Conservation (phyloP, 2,329 filamentous ascomycete genomes). For the Gyromitra esculenta region DNA sequence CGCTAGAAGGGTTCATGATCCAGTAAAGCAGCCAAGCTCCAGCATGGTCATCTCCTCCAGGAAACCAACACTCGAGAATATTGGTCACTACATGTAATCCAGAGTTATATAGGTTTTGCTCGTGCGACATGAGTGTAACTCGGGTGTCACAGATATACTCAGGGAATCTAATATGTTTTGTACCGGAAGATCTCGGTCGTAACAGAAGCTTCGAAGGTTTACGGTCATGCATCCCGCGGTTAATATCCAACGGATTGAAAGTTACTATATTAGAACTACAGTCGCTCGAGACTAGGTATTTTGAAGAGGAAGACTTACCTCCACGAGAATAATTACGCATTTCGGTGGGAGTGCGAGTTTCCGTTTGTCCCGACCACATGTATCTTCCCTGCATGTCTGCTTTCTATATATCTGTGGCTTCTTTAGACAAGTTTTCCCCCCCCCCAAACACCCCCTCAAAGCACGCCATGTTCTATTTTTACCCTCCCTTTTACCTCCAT, state of each 20-base stretch:
- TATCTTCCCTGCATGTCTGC: background rate
- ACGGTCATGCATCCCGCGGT: background rate
- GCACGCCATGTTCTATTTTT: conserved; percentile 9
- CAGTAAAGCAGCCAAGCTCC: background rate
- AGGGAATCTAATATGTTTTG: background rate
- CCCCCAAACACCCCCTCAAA: background rate
- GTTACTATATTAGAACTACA: too few relatives aligned
- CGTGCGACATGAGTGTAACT: background rate
- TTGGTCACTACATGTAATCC: background rate
- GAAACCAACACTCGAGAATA: background rate
- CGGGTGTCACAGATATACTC: background rate
- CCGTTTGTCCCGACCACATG: background rate
- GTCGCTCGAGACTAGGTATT: background rate
- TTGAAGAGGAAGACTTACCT: background rate
- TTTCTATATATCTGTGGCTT: background rate
- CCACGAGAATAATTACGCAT: background rate
- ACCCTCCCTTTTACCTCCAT: too few relatives aligned
- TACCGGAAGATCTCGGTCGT: background rate
- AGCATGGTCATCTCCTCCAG: background rate
- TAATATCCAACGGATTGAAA: too few relatives aligned
- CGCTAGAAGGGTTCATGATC: background rate
- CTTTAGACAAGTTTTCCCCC: background rate
- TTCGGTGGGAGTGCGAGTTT: background rate
- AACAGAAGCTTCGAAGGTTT: background rate
- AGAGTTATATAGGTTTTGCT: background rate